A percentile compares a stretch with the other conserved stretches of the same genome.
phyloP scores from a whole-genome alignment of 2,329 filamentous ascomycete species.

The Venturia nashicola region DNA sequence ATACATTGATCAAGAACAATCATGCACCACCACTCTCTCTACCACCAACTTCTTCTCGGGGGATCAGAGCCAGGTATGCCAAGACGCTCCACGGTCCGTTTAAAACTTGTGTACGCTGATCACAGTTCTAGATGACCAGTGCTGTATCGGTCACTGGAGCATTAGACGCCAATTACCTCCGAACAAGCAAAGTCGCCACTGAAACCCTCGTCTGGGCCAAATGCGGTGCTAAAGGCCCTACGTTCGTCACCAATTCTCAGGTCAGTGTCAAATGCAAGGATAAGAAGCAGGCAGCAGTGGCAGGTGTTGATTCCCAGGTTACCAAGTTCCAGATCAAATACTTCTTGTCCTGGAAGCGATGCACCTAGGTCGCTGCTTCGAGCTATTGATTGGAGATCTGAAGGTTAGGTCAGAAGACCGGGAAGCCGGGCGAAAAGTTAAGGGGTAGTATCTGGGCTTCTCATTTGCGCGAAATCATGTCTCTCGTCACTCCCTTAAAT shows the following conservation, averaged over 20 bases:
- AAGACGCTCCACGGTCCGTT: not conserved
- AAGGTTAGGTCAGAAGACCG: not conserved
- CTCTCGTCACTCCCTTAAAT: not conserved
- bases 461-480: not conserved
- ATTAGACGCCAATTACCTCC: slow-evolving; percentile 12
- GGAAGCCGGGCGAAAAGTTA: not conserved
- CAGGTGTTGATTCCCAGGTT: slow-evolving; percentile 15
- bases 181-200: slow-evolving; percentile 8
- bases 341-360: not conserved
- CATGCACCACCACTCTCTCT: slow-evolving; percentile 36
- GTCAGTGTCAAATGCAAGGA: slow-evolving; percentile 12
- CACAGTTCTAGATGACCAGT: not conserved
- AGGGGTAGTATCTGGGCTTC: not conserved
- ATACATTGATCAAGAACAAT: slow-evolving; percentile 33
- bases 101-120: not conserved
- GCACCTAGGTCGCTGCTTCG: not conserved
- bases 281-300: slow-evolving; percentile 8
- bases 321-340: slow-evolving; percentile 14
- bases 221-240: slow-evolving; percentile 13
- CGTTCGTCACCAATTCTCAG: slow-evolving; percentile 14
- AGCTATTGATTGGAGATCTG: not conserved
- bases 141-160: slow-evolving; percentile 1
- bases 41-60: slow-evolving; percentile 45
- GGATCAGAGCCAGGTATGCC: slow-evolving; percentile 26
- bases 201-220: slow-evolving; percentile 13